These are phyloP conservation scores for Rhododendron ferrugineum DNA, from an alignment of 148 eudicot species.

Conservation along the genomic window DNA sequence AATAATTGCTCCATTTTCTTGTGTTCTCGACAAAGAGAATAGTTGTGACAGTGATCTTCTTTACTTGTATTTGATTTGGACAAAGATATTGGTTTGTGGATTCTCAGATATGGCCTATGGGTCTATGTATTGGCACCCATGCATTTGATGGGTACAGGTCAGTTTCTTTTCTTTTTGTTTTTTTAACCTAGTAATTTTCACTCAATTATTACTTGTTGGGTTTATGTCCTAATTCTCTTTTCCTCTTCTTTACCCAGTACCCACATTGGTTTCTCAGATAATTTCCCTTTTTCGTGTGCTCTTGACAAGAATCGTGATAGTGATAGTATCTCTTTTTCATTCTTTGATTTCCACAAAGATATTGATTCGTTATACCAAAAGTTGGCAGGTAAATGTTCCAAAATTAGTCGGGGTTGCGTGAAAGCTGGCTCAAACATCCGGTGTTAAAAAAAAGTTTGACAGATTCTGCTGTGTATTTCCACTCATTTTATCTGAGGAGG, in stretches of 20 bases:
- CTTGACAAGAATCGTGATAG: not conserved
- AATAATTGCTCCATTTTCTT: not conserved
- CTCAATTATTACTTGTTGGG: not conserved
- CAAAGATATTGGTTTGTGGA: not conserved
- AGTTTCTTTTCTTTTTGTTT: not conserved
- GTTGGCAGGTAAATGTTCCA: not conserved
- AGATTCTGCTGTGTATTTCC: not conserved
- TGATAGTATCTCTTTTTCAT: not conserved
- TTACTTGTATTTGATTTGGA: not conserved
- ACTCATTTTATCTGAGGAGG: slow-evolving; percentile 10
- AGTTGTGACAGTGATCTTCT: not conserved
- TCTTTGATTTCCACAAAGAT: slow-evolving; percentile 5
- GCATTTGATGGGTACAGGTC: not conserved
- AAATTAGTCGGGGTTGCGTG: too few relatives aligned
- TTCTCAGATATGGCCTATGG: not conserved
- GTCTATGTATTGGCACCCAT: not conserved
- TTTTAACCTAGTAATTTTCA: not conserved
- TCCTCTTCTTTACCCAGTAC: not conserved
- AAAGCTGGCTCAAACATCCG: not conserved
- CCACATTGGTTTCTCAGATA: not conserved
- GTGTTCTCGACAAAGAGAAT: not conserved
- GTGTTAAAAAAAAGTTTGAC: not conserved
- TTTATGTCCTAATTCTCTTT: not conserved
- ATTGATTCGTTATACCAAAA: not conserved
- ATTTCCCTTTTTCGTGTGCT: not conserved